Conservation (phyloP, 164 flowering plant species). For the Litsea cubeba region DNA sequence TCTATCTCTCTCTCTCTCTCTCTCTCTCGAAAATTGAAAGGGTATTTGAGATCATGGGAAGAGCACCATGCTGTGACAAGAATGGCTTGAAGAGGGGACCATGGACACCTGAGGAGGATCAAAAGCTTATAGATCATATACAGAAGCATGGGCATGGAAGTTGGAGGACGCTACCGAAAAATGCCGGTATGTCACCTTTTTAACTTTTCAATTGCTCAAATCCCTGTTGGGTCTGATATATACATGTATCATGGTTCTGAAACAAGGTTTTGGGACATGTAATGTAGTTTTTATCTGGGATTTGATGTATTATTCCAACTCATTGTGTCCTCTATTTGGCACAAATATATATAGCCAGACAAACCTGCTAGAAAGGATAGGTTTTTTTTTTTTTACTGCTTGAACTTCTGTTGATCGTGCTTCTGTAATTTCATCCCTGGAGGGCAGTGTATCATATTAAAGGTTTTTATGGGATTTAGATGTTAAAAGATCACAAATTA, state of each 20-base stretch:
- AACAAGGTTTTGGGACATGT: too few species aligned
- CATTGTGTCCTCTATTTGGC: too few species aligned
- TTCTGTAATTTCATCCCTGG: too few species aligned
- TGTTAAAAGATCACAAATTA: too few species aligned
- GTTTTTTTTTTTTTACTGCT: too few species aligned
- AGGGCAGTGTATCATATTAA: too few species aligned
- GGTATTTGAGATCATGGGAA: slow-evolving; percentile 54
- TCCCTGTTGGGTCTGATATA: neutral
- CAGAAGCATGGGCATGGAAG: slow-evolving; percentile 76
- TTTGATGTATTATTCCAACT: neutral
- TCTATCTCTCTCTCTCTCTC: too few species aligned
- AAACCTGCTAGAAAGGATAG: too few species aligned
- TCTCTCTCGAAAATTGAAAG: neutral
- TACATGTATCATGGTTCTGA: neutral
- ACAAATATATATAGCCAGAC: too few species aligned
- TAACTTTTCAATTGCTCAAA: neutral
- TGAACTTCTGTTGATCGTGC: too few species aligned
- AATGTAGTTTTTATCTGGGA: neutral
- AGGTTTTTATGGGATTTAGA: too few species aligned
- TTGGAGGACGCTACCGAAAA: slow-evolving; percentile 90
- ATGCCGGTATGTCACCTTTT: slow-evolving; percentile 47
- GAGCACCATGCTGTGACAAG: slow-evolving; percentile 89
- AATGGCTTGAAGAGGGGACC: slow-evolving; percentile 91
- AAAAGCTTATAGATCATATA: slow-evolving; percentile 75
- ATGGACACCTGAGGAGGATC: slow-evolving; percentile 92